Base-by-base conservation (phyloP, 495 filamentous ascomycete genomes). In the Aspergillus conjunctus region DNA sequence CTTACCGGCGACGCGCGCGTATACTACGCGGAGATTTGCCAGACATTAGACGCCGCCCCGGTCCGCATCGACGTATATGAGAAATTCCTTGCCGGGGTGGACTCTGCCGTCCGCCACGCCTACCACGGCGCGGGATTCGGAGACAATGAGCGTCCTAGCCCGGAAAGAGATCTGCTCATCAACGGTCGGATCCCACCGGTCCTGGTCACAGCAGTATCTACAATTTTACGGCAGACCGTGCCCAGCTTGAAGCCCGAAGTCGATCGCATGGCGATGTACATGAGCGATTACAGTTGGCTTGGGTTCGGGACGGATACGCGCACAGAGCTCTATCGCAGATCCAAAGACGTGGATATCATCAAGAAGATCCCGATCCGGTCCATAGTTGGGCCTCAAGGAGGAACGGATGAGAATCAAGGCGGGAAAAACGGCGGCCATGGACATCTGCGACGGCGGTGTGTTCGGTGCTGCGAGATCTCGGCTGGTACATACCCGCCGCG, bases 271-370 rank as follows among this genome's bases (percentile, higher is more conserved):
- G 73, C 75, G 3, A 77, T 84, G 43, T 77, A 80, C 49, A 67
- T 82, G 51, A 69, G 71, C 9, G 79, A 84, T 53, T 77, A 81
- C 49, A 74, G 73, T 51, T 81, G 79, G 73, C 68, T 84, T n/a
- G 81, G 80, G 0, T 66, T 83, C 15, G 77, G 73, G 4, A 57
- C 70, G 41, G 79, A 84, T 57, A 37, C 61, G 0, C 70, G 73
- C 7, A 77, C 74, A 2, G 72, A 71, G 46, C 51, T 68, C 22
- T 81, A 76, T 54, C 71, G 77, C 1, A 65, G 64, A 17, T 64
- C 67, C 7, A 66, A 73, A 10, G 72, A 75, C 4, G 68, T 82
- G 1, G 80, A 83, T 59, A 73, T 77, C 33, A 60, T 83, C 26
- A 81, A 77, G 58, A 83, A 82, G 63, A 62, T 66, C 7, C 70